These are phyloP conservation scores for Dittrichia graveolens DNA, from an alignment of 129 eudicot species.

Conservation along the genomic window DNA sequence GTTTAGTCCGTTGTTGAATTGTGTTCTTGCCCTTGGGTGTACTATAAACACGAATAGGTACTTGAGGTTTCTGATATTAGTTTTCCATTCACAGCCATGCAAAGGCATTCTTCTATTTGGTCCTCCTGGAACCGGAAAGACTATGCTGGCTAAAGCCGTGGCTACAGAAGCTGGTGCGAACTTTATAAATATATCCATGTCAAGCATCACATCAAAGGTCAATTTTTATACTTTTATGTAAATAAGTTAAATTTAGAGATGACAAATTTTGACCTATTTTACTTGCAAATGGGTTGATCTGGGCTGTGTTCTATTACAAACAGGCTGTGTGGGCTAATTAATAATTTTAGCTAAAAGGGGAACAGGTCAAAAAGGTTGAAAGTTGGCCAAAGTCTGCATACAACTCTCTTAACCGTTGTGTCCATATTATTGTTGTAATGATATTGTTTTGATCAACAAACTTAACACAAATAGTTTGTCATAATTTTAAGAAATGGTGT, in stretches of 20 bases:
- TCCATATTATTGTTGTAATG: too few species aligned
- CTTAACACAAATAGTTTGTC: too few species aligned
- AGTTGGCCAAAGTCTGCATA: too few species aligned
- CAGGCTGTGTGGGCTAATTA: too few species aligned
- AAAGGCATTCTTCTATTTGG: constrained; percentile 95
- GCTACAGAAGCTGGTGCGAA: constrained; percentile 99
- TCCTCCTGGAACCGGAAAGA: constrained; percentile 99
- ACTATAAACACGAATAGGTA: background rate
- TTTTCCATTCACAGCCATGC: constrained; percentile 68
- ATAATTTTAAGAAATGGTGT: background rate
- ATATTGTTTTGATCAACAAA: too few species aligned
- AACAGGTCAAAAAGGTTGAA: too few species aligned
- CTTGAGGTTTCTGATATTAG: constrained; percentile 19
- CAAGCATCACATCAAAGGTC: constrained; percentile 96
- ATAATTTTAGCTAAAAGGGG: too few species aligned
- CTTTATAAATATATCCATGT: constrained; percentile 94
- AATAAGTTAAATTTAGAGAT: background rate
- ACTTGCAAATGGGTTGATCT: background rate
- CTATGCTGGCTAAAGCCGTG: constrained; percentile 99
- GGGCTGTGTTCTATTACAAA: background rate
- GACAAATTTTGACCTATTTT: background rate
- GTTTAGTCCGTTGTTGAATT: background rate
- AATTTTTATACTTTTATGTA: background rate
- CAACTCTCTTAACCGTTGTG: too few species aligned
- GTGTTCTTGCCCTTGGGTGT: constrained; percentile 6